Percentiles rank a stretch among this genome's conserved stretches.
phyloP scores from a whole-genome alignment of 2,329 filamentous ascomycete species.

The Phialophora tarda region DNA sequence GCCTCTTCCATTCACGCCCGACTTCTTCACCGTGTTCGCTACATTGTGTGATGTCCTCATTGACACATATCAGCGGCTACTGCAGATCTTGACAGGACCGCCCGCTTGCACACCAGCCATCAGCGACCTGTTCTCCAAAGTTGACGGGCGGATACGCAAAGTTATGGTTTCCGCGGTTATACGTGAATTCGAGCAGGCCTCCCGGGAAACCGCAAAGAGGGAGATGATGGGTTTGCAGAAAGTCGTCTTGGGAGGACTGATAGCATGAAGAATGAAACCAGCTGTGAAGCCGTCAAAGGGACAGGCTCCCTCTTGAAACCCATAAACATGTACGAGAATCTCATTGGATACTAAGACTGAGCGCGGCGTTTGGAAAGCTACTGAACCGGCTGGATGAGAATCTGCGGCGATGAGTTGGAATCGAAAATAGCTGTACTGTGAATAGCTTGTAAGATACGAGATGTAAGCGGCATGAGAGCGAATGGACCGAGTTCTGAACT shows the following conservation, averaged over 20 bases:
- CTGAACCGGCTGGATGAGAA: not conserved
- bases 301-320: not conserved
- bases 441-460: conserved; percentile 7
- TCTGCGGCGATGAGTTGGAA: conserved; percentile 2
- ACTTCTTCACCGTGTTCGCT: conserved; percentile 95
- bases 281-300: not conserved
- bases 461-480: not conserved
- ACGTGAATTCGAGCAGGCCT: conserved; percentile 90
- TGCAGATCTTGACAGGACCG: conserved; percentile 75
- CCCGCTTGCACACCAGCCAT: conserved; percentile 72
- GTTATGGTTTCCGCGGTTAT: conserved; percentile 85
- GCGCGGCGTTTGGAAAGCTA: conserved; percentile 20
- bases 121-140: conserved; percentile 87
- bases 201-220: conserved; percentile 73
- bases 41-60: conserved; percentile 95
- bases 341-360: conserved; percentile 30
- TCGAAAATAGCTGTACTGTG: conserved; percentile 8
- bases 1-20: conserved; percentile 89
- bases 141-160: conserved; percentile 83
- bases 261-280: conserved; percentile 51
- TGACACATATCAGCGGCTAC: conserved; percentile 82
- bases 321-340: conserved; percentile 10
- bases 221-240: conserved; percentile 87
- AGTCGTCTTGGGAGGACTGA: conserved; percentile 84
- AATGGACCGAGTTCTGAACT: not conserved